phyloP scores from a whole-genome alignment of 805 yeast species.

The Lachancea nothofagi region DNA sequence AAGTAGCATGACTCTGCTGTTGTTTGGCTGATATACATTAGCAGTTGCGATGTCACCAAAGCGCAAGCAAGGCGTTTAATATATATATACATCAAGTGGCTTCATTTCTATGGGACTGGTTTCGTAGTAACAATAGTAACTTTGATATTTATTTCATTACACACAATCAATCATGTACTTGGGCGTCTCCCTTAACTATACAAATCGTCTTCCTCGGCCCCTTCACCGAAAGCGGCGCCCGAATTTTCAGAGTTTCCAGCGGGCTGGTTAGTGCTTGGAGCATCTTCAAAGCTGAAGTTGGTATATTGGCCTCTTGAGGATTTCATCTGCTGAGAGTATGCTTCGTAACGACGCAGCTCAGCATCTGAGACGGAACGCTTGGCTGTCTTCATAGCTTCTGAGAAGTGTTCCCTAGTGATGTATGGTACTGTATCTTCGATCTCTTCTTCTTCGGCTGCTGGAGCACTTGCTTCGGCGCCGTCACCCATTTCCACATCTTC shows the following conservation, averaged over 20 bases:
- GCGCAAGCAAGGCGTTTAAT: no score
- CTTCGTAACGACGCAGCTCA: slow-evolving; percentile 97
- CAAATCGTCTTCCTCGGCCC: slow-evolving; percentile 53
- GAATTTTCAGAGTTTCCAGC: slow-evolving; percentile 26
- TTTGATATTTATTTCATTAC: slow-evolving; percentile 3
- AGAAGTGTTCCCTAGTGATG: slow-evolving; percentile 89
- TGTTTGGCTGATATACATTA: no score
- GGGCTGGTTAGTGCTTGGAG: slow-evolving; percentile 36
- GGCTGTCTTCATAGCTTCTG: slow-evolving; percentile 99
- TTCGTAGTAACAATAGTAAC: neutral
- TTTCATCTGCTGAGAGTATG: slow-evolving; percentile 93
- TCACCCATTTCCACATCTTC: slow-evolving; percentile 42
- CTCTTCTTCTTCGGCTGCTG: slow-evolving; percentile 49
- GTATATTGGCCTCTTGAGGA: slow-evolving; percentile 94
- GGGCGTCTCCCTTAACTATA: slow-evolving; percentile 37
- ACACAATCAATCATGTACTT: neutral
- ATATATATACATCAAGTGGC: no score
- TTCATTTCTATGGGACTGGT: no score
- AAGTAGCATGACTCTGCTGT: no score
- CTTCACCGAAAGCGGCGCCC: slow-evolving; percentile 42
- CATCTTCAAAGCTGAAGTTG: slow-evolving; percentile 76
- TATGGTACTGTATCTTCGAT: slow-evolving; percentile 93
- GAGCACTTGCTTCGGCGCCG: slow-evolving; percentile 33
- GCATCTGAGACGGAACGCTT: slow-evolving; percentile 95
- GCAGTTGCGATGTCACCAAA: no score